Conservation (phyloP, 2,329 filamentous ascomycete genomes). For the Zymoseptoria brevis region DNA sequence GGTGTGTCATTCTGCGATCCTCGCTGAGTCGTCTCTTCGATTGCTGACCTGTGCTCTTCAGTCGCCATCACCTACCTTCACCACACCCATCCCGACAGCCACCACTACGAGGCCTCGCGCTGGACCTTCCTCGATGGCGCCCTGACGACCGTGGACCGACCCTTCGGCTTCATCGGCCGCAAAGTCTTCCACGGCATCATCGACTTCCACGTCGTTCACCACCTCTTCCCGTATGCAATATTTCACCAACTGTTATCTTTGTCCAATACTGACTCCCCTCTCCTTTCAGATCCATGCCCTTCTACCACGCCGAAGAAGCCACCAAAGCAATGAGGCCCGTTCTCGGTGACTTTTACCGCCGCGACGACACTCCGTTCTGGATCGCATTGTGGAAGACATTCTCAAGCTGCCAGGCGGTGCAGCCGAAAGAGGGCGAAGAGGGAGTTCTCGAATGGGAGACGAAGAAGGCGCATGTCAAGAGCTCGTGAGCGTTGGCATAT, state of each 20-base stretch:
- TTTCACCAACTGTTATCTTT: conserved; percentile 42
- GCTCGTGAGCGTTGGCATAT: not conserved
- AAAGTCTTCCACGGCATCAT: conserved; percentile 61
- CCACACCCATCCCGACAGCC: conserved; percentile 54
- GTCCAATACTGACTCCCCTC: not conserved
- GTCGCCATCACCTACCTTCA: conserved; percentile 70
- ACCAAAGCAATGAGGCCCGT: conserved; percentile 44
- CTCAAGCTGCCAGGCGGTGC: conserved; percentile 86
- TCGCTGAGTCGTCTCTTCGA: not conserved
- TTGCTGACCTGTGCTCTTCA: conserved; percentile 22
- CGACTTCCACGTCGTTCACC: conserved; percentile 57
- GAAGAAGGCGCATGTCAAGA: not conserved
- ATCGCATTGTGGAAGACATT: conserved; percentile 68
- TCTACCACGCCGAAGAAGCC: conserved; percentile 45
- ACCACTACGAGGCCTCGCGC: conserved; percentile 50
- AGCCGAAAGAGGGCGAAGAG: conserved; percentile 57
- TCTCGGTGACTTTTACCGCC: conserved; percentile 47
- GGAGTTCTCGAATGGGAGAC: conserved; percentile 5
- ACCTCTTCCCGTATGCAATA: conserved; percentile 29
- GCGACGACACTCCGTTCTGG: conserved; percentile 50
- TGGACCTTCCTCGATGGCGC: conserved; percentile 59
- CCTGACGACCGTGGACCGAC: conserved; percentile 55
- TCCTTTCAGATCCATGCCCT: conserved; percentile 39
- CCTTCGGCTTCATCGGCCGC: conserved; percentile 57
- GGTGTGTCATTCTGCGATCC: conserved; percentile 24